These are phyloP conservation scores for Tetrastigma voinierianum DNA, from an alignment of 164 flowering plant species.

Conservation along the genomic window DNA sequence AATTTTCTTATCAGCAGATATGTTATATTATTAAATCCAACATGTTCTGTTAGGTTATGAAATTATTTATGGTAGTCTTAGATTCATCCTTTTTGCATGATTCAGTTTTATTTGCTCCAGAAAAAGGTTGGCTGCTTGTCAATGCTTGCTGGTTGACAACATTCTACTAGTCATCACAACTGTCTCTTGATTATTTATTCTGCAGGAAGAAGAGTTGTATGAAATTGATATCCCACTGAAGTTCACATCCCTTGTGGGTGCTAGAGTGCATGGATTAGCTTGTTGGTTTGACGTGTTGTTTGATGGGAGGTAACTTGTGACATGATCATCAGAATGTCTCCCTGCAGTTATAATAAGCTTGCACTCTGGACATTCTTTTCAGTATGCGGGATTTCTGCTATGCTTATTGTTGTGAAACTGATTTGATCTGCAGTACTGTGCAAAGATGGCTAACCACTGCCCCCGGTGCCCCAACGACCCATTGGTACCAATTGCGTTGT, in stretches of 20 bases:
- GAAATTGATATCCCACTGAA: conserved; percentile 86
- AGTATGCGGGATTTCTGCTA: background rate
- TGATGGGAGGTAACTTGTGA: conserved; percentile 70
- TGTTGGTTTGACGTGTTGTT: conserved; percentile 99
- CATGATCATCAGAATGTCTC: background rate
- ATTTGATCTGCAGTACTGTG: conserved; percentile 54
- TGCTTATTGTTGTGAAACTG: conserved; percentile 1
- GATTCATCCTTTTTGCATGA: background rate
- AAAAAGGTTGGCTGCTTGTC: background rate
- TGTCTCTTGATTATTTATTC: background rate
- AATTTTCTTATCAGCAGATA: background rate
- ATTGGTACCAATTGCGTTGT: conserved; percentile 98
- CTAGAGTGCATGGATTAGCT: conserved; percentile 93
- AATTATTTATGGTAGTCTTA: background rate
- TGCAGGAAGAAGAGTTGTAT: conserved; percentile 91
- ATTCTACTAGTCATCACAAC: background rate
- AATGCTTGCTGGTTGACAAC: too few relatives aligned
- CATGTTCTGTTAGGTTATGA: background rate
- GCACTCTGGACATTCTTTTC: background rate
- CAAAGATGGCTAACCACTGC: conserved; percentile 95
- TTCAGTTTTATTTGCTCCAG: background rate
- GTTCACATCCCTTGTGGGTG: conserved; percentile 73
- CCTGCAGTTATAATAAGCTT: background rate
- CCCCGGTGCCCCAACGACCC: conserved; percentile 96
- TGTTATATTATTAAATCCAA: background rate